Conservation (phyloP, 1,284 basidiomycete species). For the Heterobasidion irregulare region DNA sequence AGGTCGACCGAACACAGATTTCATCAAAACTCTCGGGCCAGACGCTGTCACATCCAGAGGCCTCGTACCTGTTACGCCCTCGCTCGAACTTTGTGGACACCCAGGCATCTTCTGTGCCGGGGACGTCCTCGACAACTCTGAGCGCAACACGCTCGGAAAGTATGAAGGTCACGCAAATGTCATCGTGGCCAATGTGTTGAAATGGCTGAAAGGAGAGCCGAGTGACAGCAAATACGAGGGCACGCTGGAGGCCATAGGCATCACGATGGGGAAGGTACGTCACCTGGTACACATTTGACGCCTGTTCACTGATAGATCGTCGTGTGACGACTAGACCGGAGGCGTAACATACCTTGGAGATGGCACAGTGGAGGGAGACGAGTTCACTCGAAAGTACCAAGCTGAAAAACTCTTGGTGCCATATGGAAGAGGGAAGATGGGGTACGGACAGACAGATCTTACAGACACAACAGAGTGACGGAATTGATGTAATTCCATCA, state of each 20-base stretch:
- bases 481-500: too few species aligned
- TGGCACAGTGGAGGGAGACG: neutral
- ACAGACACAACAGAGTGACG: too few species aligned
- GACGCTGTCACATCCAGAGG: constrained; percentile 31
- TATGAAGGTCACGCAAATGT: neutral
- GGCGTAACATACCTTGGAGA: neutral
- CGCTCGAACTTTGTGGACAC: constrained; percentile 39
- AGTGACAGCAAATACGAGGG: neutral
- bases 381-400: neutral
- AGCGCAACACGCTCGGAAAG: neutral
- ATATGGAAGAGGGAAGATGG: neutral
- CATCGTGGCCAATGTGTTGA: constrained; percentile 1
- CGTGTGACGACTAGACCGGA: neutral
- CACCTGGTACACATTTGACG: neutral
- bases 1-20: constrained; percentile 7
- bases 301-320: neutral
- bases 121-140: constrained; percentile 35
- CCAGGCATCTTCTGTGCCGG: constrained; percentile 48
- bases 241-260: neutral
- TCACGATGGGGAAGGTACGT: constrained; percentile 3
- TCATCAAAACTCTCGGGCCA: constrained; percentile 33
- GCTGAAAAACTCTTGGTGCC: neutral
- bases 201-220: neutral
- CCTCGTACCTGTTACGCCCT: constrained; percentile 37
- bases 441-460: neutral